phyloP scores from a whole-genome alignment of 805 yeast genomes.

The Zygotorulaspora chibaensis region DNA sequence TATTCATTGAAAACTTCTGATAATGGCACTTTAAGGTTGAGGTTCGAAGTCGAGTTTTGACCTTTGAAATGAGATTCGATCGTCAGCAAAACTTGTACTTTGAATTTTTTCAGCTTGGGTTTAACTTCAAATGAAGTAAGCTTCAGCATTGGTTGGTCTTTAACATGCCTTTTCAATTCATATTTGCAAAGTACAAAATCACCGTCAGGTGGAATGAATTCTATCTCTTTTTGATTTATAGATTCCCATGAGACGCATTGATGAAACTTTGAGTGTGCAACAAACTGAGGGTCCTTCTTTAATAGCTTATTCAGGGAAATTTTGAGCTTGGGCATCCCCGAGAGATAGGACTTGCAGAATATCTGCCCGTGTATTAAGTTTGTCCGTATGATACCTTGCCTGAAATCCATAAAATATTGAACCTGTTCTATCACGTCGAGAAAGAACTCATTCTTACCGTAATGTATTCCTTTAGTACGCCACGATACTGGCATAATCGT shows the following conservation, averaged over 20 bases:
- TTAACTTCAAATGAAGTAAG: slow-evolving; percentile 23
- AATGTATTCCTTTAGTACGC: slow-evolving; percentile 88
- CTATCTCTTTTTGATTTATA: slow-evolving; percentile 45
- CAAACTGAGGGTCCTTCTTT: slow-evolving; percentile 39
- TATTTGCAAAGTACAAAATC: slow-evolving; percentile 55
- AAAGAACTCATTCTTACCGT: slow-evolving; percentile 85
- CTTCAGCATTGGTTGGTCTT: slow-evolving; percentile 39
- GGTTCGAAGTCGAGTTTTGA: slow-evolving; percentile 33
- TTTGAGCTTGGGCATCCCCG: slow-evolving; percentile 85
- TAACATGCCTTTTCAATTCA: slow-evolving; percentile 33
- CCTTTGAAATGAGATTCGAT: slow-evolving; percentile 35
- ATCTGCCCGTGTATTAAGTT: slow-evolving; percentile 71
- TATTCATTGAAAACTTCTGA: slow-evolving; percentile 35
- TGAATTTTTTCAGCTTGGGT: slow-evolving; percentile 25
- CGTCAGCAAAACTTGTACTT: slow-evolving; percentile 22
- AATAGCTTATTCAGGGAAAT: slow-evolving; percentile 69
- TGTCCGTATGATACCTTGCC: slow-evolving; percentile 54
- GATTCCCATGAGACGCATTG: slow-evolving; percentile 79
- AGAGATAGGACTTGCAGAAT: slow-evolving; percentile 66
- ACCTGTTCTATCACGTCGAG: slow-evolving; percentile 77
- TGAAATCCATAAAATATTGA: slow-evolving; percentile 60
- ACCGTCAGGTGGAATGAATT: slow-evolving; percentile 90
- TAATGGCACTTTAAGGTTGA: slow-evolving; percentile 33
- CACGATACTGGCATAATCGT: slow-evolving; percentile 78
- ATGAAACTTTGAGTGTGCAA: slow-evolving; percentile 74